Base-by-base conservation (phyloP, 2,329 filamentous ascomycete species). In the Golovinomyces cichoracearum region DNA sequence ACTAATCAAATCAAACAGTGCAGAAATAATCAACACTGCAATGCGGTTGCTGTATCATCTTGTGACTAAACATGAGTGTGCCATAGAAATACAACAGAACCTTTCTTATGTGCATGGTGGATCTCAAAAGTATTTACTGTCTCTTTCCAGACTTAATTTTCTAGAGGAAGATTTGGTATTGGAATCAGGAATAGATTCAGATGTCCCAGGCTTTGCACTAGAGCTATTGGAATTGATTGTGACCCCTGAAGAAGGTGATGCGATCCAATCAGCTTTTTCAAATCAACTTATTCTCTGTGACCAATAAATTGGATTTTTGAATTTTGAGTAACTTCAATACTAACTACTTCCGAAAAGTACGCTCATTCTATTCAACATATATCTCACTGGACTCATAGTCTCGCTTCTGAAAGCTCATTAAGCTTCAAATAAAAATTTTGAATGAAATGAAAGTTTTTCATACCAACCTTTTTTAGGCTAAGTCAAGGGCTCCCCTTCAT, bases 131-230 rank as follows among this genome's bases (percentile, higher is more conserved):
- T 88, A 92, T 57, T 67, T 92, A 1, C 73, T 94, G 9, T 76
- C 76, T 1, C 66, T 98, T 41, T 85, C 83, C 0, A 67, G 88
- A 38, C 65, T 95, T n/a, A 84, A 83, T 0, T 94, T 93, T 61
- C 78, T 76, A 5, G 74, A 77, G 21, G 83, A 93, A 52, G 80
- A 83, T 26, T 63, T 82, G 7, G 72, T 90, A 10, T 69, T 92
- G 25, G 85, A 94, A 62, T 68, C 69, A 1, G 78, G 78, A 0
- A 79, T 93, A 48, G 79, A 81, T 31, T 73, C 79, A 25, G 82
- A 83, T 53, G 83, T 84, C 0, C 74, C 80, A 1, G 82, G 88
- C 53, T 76, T 79, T 62, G 88, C 90, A 3, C 78, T 88, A 56
- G 76, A 81, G 57, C 67, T 98, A 53, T 63, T 95, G 35, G 84